Percentiles rank a stretch among this genome's conserved stretches.
phyloP scores from a whole-genome alignment of 768 basidiomycete species.

The Lentinula detonsa region DNA sequence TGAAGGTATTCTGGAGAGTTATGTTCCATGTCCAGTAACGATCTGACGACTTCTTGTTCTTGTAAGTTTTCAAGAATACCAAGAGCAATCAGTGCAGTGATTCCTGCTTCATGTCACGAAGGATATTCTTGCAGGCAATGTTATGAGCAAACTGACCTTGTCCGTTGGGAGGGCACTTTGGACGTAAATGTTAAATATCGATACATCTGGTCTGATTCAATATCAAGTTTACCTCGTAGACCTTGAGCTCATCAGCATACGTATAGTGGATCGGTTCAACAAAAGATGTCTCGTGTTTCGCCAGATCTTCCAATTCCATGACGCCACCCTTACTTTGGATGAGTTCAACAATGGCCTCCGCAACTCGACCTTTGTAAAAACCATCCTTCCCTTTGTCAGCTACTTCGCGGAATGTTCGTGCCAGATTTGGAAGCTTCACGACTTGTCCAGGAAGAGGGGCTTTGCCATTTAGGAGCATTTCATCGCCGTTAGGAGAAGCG shows the following conservation, averaged over 20 bases:
- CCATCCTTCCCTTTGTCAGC: conserved; percentile 83
- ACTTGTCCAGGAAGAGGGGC: conserved; percentile 85
- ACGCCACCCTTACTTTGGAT: conserved; percentile 84
- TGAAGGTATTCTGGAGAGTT: conserved; percentile 91
- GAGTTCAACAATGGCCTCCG: conserved; percentile 83
- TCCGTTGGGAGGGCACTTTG: conserved; percentile 91
- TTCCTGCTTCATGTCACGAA: conserved; percentile 32
- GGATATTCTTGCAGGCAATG: not conserved
- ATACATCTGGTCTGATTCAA: not conserved
- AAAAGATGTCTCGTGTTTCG: conserved; percentile 68
- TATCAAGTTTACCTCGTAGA: conserved; percentile 68
- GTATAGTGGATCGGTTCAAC: conserved; percentile 92
- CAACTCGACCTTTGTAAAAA: conserved; percentile 90
- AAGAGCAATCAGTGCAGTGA: conserved; percentile 88
- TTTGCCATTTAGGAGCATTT: conserved; percentile 82
- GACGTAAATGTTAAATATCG: conserved; percentile 2
- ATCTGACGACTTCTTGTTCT: conserved; percentile 58
- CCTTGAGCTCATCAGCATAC: conserved; percentile 77
- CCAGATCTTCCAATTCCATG: conserved; percentile 92
- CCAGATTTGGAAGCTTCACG: conserved; percentile 76
- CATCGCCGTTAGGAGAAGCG: conserved; percentile 79
- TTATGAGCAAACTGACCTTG: conserved; percentile 49
- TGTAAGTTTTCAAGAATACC: conserved; percentile 90
- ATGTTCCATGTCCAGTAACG: conserved; percentile 78
- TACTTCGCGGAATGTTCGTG: conserved; percentile 74